Base-by-base conservation (phyloP, 2,329 filamentous ascomycete genomes). In the Aspergillus niger region DNA sequence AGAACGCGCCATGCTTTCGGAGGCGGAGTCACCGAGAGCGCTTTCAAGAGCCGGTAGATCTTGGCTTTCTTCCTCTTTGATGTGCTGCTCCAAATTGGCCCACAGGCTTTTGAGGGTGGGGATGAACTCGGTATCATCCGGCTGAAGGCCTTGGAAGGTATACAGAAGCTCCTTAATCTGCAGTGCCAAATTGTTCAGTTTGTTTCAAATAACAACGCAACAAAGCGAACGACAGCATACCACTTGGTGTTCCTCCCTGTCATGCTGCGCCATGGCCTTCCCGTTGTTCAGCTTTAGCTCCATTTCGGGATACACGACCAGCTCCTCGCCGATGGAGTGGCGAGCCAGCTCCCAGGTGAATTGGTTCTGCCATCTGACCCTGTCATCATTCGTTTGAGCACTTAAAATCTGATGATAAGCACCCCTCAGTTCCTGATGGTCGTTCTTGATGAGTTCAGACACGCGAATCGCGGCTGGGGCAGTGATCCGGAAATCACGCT, bases 291-390 rank as follows among this genome's bases (percentile, higher is more conserved):
- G 61, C 53, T 81, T 68, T 61, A 81, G 79, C 67, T 84, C 82
- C 22, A 85, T 73, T 0, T 78, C 80, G 0, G 83, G 83, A 61
- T 85, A 85, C 0, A 85, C 72, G 4, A 85, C 74, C 15, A 83
- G 67, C 63, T 83, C 82, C 62, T 84, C 79, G 22, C 77, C 79
- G 58, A 83, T 73, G 0, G 77, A 78, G 62, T 83, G 81, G 3
- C 81, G 79, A 49, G 81, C 78, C 1, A 83, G 70, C 59, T 82
- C 79, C 81, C 81, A 83, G 28, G 77, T 78, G 58, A 84, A 82
- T 47, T 79, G 77, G 61, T 83, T 83, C 62, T 80, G 77, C 55
- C 72, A 82, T 15, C 77, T 76, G 11, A 71, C 70, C 58, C 79
- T 74, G 30, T 78, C 72, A 26, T 80, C 79, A 30, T 66, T 62